Conservation (phyloP, 2,329 filamentous ascomycete genomes). For the Penicillium janthinellum region DNA sequence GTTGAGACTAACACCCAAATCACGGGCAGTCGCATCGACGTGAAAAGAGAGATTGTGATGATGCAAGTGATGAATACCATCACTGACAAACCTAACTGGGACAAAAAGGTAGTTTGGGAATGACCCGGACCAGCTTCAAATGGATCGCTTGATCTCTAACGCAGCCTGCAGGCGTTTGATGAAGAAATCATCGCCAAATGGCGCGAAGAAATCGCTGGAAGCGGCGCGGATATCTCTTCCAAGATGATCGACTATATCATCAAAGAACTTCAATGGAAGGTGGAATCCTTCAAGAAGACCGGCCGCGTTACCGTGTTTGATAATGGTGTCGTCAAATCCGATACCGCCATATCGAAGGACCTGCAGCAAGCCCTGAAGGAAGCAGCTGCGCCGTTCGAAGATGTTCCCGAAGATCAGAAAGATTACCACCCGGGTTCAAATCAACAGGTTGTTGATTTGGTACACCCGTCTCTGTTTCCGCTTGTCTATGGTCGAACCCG, state of each 20-base stretch:
- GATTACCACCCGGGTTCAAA: conserved; percentile 66
- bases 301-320: conserved; percentile 51
- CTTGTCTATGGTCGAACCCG: conserved; percentile 34
- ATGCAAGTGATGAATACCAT: conserved; percentile 46
- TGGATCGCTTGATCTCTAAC: background rate
- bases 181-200: conserved; percentile 37
- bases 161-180: conserved; percentile 29
- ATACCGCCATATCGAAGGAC: conserved; percentile 47
- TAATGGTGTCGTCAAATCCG: conserved; percentile 56
- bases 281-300: conserved; percentile 40
- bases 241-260: conserved; percentile 46
- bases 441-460: conserved; percentile 62
- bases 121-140: background rate
- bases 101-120: conserved; percentile 36
- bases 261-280: conserved; percentile 54
- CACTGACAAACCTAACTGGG: conserved; percentile 48
- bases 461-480: conserved; percentile 60
- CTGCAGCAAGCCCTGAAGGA: conserved; percentile 48
- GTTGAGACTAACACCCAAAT: background rate
- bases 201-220: conserved; percentile 30
- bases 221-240: conserved; percentile 30
- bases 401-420: conserved; percentile 54
- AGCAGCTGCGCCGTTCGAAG: conserved; percentile 54
- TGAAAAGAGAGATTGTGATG: conserved; percentile 40
- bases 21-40: background rate